Evolutionary conservation across 108 stramenopile species (phyloP).

Genomic region (Nitzschia sp.): DNA sequence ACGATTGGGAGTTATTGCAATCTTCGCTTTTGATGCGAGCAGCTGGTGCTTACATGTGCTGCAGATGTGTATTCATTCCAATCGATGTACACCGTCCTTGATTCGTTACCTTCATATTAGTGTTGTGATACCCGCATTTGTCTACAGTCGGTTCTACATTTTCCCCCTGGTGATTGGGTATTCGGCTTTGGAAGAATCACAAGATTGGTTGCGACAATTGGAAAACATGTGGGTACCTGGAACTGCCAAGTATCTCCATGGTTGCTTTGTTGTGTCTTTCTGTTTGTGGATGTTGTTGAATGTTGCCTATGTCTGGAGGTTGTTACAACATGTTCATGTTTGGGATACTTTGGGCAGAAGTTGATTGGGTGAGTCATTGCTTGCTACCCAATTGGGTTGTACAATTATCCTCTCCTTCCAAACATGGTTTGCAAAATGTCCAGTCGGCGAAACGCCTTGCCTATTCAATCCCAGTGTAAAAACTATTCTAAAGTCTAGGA

Average conservation of each 20-base stretch:
- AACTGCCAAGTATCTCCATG: slow-evolving; percentile 42
- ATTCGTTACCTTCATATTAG: slow-evolving; percentile 42
- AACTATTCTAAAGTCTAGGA: too few relatives aligned
- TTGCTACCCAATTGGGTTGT: too few relatives aligned
- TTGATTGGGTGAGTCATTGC: too few relatives aligned
- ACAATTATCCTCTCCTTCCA: too few relatives aligned
- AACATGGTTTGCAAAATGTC: too few relatives aligned
- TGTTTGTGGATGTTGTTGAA: slow-evolving; percentile 56
- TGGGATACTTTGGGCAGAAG: slow-evolving; percentile 1
- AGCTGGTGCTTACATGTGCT: slow-evolving; percentile 66
- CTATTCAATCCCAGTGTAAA: too few relatives aligned
- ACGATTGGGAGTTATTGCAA: slow-evolving; percentile 67
- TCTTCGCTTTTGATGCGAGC: slow-evolving; percentile 73
- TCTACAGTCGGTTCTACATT: slow-evolving; percentile 69
- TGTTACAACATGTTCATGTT: slow-evolving; percentile 64
- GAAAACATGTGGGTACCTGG: slow-evolving; percentile 72
- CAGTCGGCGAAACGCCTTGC: too few relatives aligned
- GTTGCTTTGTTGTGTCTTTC: slow-evolving; percentile 52
- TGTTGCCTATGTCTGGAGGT: slow-evolving; percentile 52
- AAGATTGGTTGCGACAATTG: slow-evolving; percentile 76
- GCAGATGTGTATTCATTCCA: slow-evolving; percentile 66
- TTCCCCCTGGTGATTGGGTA: slow-evolving; percentile 71
- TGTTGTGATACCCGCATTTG: slow-evolving; percentile 66
- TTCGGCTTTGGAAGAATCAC: slow-evolving; percentile 62
- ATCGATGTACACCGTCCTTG: background rate